Conservation (phyloP, 805 yeast species). For the Torulaspora gathmanii region DNA sequence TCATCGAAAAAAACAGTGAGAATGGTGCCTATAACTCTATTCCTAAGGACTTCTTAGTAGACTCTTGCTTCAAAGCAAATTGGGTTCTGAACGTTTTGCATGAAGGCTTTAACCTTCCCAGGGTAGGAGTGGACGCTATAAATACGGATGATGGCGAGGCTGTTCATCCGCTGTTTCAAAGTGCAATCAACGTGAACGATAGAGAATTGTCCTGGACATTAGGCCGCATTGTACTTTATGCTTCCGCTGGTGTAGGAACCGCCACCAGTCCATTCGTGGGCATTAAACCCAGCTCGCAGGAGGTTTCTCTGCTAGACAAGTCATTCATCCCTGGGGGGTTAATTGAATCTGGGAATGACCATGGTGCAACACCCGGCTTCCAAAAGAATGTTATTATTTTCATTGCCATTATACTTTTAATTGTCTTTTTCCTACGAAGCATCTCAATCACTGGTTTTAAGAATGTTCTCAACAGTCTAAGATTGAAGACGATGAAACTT, state of each 20-base stretch:
- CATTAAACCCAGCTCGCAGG: constrained; percentile 26
- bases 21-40: constrained; percentile 56
- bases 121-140: constrained; percentile 51
- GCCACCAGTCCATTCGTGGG: constrained; percentile 24
- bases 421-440: not conserved
- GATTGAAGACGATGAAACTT: constrained; percentile 7
- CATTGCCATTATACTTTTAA: constrained; percentile 1
- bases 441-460: not conserved
- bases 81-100: constrained; percentile 90
- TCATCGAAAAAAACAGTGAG: constrained; percentile 45
- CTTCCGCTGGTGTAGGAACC: constrained; percentile 56
- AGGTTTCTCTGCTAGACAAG: constrained; percentile 19
- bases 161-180: constrained; percentile 63
- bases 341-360: not conserved
- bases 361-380: constrained; percentile 1
- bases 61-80: constrained; percentile 89
- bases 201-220: constrained; percentile 92
- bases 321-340: constrained; percentile 27
- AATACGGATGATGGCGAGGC: constrained; percentile 22
- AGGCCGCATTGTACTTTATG: constrained; percentile 80
- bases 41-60: constrained; percentile 52
- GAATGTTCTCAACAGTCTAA: constrained; percentile 4
- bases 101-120: constrained; percentile 87
- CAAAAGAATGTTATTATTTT: constrained; percentile 8
- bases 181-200: constrained; percentile 75